These are phyloP conservation scores for Diplogelasinospora grovesii DNA, from an alignment of 495 filamentous ascomycete species.

Conservation along the genomic window DNA sequence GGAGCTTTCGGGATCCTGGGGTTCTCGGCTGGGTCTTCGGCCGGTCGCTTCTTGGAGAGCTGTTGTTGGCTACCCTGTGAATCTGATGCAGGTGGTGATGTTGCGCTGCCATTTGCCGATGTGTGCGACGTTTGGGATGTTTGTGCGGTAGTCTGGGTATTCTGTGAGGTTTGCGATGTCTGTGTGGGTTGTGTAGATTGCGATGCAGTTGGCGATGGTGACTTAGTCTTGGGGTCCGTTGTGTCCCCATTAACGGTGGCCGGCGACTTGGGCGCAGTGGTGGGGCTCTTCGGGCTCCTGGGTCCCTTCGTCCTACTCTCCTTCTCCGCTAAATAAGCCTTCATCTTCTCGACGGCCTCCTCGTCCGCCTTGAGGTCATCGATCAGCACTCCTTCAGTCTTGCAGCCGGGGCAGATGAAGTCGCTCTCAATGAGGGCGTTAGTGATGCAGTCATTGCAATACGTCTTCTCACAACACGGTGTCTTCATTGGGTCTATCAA, in stretches of 20 bases:
- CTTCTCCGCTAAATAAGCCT: conserved; percentile 67
- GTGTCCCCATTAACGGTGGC: conserved; percentile 13
- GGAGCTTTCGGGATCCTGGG: conserved; percentile 56
- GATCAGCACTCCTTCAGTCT: conserved; percentile 81
- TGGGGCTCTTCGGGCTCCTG: conserved; percentile 28
- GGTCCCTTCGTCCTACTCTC: conserved; percentile 48
- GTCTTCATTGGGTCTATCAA: conserved; percentile 98
- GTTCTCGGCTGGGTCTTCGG: conserved; percentile 64
- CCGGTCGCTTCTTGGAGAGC: conserved; percentile 67
- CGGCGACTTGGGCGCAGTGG: conserved; percentile 22
- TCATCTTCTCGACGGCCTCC: conserved; percentile 68
- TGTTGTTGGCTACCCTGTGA: too few relatives aligned
- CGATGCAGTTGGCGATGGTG: conserved; percentile 27
- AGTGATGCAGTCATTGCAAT: conserved; percentile 98
- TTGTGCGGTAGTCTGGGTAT: conserved; percentile 3
- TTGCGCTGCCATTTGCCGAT: conserved; percentile 30
- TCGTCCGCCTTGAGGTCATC: conserved; percentile 83
- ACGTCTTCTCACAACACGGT: conserved; percentile 93
- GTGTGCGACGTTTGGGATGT: conserved; percentile 22
- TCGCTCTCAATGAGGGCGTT: conserved; percentile 96
- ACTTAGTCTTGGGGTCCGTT: conserved; percentile 20
- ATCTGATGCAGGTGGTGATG: too few relatives aligned
- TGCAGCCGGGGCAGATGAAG: conserved; percentile 88
- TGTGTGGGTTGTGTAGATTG: too few relatives aligned
- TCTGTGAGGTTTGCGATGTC: conserved; percentile 7